Evolutionary conservation across 2,329 filamentous ascomycete genomes (phyloP), one percentile per base, ranked within the genome.

Genomic region (Colletotrichum sojae): DNA sequence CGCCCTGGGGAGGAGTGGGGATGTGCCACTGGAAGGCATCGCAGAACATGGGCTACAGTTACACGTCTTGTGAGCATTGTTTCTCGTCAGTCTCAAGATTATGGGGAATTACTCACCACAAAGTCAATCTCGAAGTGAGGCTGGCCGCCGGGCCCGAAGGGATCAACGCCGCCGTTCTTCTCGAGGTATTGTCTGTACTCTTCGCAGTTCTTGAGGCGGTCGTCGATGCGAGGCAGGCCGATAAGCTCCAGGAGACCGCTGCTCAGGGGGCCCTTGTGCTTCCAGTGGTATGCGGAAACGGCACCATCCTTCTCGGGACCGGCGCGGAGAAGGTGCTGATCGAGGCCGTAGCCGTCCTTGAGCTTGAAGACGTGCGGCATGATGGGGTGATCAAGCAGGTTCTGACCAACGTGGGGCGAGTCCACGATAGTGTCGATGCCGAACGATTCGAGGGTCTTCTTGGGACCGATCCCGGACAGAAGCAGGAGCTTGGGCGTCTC

Each of bases 401-500:
- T 90, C 66, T 85, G 86, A 5, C 90, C 90, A 3, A 93, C 89
- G 52, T 90, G 88, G 1, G 86, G 86, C 0, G 88, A 85, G 70
- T 91, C 83, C 4, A 84, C 81, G 18, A 90, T 72, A 0, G 87
- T 78, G 2, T 82, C 74, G 71, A 92, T 91, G n/a, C 81, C 78
- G 73, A 87, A 84, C 60, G 81, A 80, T 20, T 82, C 71, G 6
- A 92, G 83, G 71, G 90, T 85, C 0, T 79, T 75, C 12, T 77
- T 74, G 0, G 89, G 88, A 0, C 90, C 90, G 40, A 92, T 84
- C n/a, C 90, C 90, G 59, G 83, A 88, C 2, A 91, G 84, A 79
- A 90, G 88, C 13, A 92, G 85, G 3, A 92, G 78, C 76, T 92
- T 90, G 6, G 89, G 89, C 1, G 86, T 86, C 78, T 91, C 89